Evolutionary conservation across 495 filamentous ascomycete species (phyloP), one percentile per base, ranked within the genome.

Genomic region (Lichenothelia convexa): DNA sequence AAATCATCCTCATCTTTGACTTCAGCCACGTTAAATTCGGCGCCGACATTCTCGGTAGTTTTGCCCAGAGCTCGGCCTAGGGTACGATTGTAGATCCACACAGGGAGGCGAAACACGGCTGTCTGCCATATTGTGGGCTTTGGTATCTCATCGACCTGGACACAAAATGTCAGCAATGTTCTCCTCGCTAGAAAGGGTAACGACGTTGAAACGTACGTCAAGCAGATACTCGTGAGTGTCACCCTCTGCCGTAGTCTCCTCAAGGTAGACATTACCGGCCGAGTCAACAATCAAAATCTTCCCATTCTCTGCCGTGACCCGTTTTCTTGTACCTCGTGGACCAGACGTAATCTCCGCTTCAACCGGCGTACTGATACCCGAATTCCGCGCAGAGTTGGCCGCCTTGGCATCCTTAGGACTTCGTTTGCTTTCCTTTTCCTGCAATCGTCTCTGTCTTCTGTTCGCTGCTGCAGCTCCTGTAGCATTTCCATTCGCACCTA

Each of bases 241-340:
- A 23, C 89, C 91, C 5, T 93, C 79, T 48, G 87, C 84, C 20
- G 78, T 78, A 45, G 79, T 73, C 43, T 93, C 80, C 49, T 94
- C 83, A 11, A 97, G 62, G 55, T 78, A 97, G 18, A 97, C 89
- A 50, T 91, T 83, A 5, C 89, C 89, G 13, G 74, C 60, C 0
- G 80, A 80, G 57, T 97, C 89, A 5, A 97, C 89, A 41, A 97
- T 78, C 26, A 95, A 55, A 0, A 89, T 65, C 59, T 97, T 97
- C 29, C 89, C 89, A 50, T 97, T 97, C 63, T 92, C 78, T 2
- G 85, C 86, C 18, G 84, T 68, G 15, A 95, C 79, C 8, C 74
- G 61, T 66, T 84, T 87, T 56, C 78, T 81, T 26, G 78, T 61
- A 2, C 83, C 82, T 42, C 67, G 46, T 42, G 79, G 46, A 53